Base-by-base conservation (phyloP, 192 early-diverging fungal genomes). In the Gamsiella multidivaricata region DNA sequence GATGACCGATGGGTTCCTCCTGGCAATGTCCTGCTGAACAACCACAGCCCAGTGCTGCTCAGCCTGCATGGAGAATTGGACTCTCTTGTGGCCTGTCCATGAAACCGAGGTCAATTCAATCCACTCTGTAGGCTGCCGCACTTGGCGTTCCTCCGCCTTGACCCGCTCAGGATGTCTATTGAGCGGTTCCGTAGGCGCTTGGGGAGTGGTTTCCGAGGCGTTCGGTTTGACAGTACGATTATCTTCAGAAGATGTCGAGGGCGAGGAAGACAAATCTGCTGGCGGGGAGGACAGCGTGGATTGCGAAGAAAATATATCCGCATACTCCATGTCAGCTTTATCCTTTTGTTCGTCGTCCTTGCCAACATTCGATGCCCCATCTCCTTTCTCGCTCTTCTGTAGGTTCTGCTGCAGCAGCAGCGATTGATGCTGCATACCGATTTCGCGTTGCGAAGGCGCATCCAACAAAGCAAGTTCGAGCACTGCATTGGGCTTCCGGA, bases 81-180 rank as follows among this genome's bases (percentile, higher is more conserved):
- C 23, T 25, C 34, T 31, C 31, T 69, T 69, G 26, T 49, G 56
- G 33, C 39, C 67, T 50, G 53, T 60, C 37, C 34, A 52, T 4
- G 67, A 41, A 1, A 69, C 57, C 17, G 67, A 69, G 9, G 50
- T 60, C 57, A 69, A 60, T 15, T 69, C 37, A 18, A 69, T 69
- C 67, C 56, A 69, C 2, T 60, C 56, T 9, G 15, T 28, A 1
- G 67, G 57, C 28, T 41, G 47, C 4, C 65, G 46, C 31, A n/a
- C 10, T 33, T 36, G 60, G 7, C 23, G n/a, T n/a, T n/a, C n/a
- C n/a, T n/a, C n/a, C 26, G 10, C 51, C 51, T 28, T 7, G 29
- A 31, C 5, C 2, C 23, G n/a, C 47, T 50, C 47, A 23, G n/a
- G n/a, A n/a, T n/a, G n/a, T n/a, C n/a, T n/a, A n/a, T n/a, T n/a